Base-by-base conservation (phyloP, 495 filamentous ascomycete species). In the Xanthoparmelia taractica region DNA sequence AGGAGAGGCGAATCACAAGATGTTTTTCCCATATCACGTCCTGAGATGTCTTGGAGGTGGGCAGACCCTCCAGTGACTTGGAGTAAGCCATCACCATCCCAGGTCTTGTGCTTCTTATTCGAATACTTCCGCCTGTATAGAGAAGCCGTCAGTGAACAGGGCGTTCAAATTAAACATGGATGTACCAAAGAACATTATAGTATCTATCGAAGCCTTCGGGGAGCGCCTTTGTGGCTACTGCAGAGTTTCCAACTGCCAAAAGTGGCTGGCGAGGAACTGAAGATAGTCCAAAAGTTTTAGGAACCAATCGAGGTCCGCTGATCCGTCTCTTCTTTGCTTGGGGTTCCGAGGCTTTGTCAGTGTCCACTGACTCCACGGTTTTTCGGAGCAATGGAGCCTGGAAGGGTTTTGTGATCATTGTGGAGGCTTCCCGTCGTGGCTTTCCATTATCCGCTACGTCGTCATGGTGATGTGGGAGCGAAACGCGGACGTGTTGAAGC, bases 11-110 rank as follows among this genome's bases (percentile, higher is more conserved):
- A 73, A 41, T 80, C 80, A 64, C 79, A 81, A 68, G 80, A 74
- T 13, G 76, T 75, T 55, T 78, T 80, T 23, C 89, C 89, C 79
- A 89, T 81, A 17, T 88, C 84, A 71, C 80, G 83, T 12, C 89
- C 88, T 2, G 81, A 81, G 12, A 82, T 71, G 71, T 91, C 86
- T 60, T 85, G 79, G 10, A 93, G 75, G 60, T 74, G 75, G 17
- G 84, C 87, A 68, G 80, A 82, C 8, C 87, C 86, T 20, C 75
- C 77, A 0, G 73, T 69, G 2, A 86, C 76, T 4, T 79, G 74
- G 15, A 93, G 76, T 10, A 91, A 78, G 4, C 88, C 89, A 71
- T 93, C 89, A n/a, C 89, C 88, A 72, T 92, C 89, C 86, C 90
- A 93, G 20, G 87, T 91, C 71, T 92, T 93, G 75, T 92, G 83